Conservation (phyloP, 345 rosid genomes). For the Cochlearia excelsa region DNA sequence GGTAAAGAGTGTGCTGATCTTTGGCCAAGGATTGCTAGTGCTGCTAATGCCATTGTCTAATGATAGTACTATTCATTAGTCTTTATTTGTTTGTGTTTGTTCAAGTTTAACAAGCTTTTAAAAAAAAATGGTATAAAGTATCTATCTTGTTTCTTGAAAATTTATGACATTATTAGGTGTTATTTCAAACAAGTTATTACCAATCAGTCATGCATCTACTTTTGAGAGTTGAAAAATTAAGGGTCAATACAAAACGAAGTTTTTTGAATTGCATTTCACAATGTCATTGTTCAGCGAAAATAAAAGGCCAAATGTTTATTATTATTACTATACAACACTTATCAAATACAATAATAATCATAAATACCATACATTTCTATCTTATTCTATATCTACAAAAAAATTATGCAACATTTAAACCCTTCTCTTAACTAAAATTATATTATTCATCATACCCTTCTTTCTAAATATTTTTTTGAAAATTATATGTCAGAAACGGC, state of each 20-base stretch:
- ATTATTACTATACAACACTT: slow-evolving; percentile 18
- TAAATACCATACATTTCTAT: background rate
- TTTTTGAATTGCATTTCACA: too few species aligned
- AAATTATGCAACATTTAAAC: slow-evolving; percentile 31
- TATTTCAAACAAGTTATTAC: too few species aligned
- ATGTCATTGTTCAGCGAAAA: too few species aligned
- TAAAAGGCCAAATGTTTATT: background rate
- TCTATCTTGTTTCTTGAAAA: too few species aligned
- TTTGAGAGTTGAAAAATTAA: too few species aligned
- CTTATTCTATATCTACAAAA: slow-evolving; percentile 24
- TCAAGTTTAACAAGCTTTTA: background rate
- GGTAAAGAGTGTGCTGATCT: slow-evolving; percentile 96
- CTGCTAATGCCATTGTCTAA: slow-evolving; percentile 63
- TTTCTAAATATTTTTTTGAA: slow-evolving; percentile 16
- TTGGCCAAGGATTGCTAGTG: slow-evolving; percentile 87
- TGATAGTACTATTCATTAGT: background rate
- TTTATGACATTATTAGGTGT: too few species aligned
- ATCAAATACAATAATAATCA: slow-evolving; percentile 23
- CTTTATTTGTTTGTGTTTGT: background rate
- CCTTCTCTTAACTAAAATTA: slow-evolving; percentile 11
- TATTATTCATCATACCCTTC: slow-evolving; percentile 29
- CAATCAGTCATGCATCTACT: too few species aligned
- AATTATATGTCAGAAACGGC: too few species aligned
- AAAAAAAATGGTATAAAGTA: background rate
- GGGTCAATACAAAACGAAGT: too few species aligned